Evolutionary conservation across 2,329 filamentous ascomycete genomes (phyloP), one percentile per base, ranked within the genome.

Genomic region (Hymenoscyphus infarciens): DNA sequence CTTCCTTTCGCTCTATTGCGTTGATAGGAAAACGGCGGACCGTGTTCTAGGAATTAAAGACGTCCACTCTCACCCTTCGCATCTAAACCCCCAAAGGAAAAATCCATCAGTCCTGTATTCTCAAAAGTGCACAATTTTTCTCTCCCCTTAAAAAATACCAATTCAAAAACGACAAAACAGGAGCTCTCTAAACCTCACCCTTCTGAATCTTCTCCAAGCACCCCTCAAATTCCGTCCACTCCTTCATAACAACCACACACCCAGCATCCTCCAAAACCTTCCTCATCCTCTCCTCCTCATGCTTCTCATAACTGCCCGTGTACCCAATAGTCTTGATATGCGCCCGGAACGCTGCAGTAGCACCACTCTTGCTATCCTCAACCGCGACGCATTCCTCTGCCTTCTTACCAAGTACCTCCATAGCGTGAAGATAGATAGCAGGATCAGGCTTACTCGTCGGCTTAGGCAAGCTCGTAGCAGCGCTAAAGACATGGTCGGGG

Each of bases 371-470:
- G 81, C 87, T 91, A 80, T 97, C 92, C 81, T 97, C 92, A 63
- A 97, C 85, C 27, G 92, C 90, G 35, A 97, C 82, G 68, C 84
- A 87, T 81, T 96, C 88, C 56, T 80, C 79, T 1, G 91, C 80
- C 71, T 83, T 84, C 77, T 89, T 89, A 65, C 88, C 88, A 59
- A 96, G 82, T 74, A 85, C 79, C 77, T 92, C 79, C 74, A 92
- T 84, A 25, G 92, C 90, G 75, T 88, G 83, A 67, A 92, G 78
- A 80, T 97, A 97, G 77, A 97, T 89, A 69, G 91, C 90, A 19
- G 93, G 92, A 77, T 96, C 90, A 16, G 92, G 92, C 84, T 97
- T 97, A 77, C 87, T 90, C 61, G 91, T 93, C n/a, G 92, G 92
- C 73, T 81, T 85, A 62, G 84, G 80, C 70, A 97, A 83, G 63